These are phyloP conservation scores for Pythium scleroteichum DNA, from an alignment of 352 stramenopile genomes.

Conservation along the genomic window DNA sequence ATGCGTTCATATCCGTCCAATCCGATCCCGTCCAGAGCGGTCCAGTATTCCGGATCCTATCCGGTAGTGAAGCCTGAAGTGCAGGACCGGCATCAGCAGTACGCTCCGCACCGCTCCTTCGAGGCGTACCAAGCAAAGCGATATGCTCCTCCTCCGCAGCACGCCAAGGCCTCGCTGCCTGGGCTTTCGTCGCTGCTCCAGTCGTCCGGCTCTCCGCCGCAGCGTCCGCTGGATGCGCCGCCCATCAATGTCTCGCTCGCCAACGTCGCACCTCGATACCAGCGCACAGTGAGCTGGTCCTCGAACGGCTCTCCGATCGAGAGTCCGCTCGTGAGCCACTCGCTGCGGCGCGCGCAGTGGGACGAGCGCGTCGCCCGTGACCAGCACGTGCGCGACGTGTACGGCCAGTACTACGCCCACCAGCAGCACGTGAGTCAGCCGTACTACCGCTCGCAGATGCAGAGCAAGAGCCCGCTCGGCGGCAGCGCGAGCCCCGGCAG, in stretches of 20 bases:
- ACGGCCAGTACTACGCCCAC: slow-evolving; percentile 7
- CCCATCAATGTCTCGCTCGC: not conserved
- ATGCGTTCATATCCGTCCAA: slow-evolving; percentile 6
- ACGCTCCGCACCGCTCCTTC: not conserved
- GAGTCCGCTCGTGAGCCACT: not conserved
- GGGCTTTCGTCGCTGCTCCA: slow-evolving; percentile 19
- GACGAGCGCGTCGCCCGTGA: not conserved
- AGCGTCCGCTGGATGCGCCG: not conserved
- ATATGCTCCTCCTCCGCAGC: too few species aligned
- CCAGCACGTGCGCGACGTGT: not conserved
- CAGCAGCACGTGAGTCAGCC: slow-evolving; percentile 6
- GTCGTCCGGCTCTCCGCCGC: slow-evolving; percentile 5
- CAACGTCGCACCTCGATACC: not conserved
- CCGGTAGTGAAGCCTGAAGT: slow-evolving; percentile 2
- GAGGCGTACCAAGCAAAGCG: slow-evolving; percentile 5
- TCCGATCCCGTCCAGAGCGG: not conserved
- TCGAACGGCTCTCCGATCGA: slow-evolving; percentile 3
- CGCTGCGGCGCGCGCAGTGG: not conserved
- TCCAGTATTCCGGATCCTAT: slow-evolving; percentile 14
- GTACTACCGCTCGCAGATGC: not conserved
- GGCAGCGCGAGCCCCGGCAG: slow-evolving; percentile 7
- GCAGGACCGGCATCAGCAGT: not conserved
- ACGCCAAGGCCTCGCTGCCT: slow-evolving; percentile 5
- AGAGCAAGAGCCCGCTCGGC: not conserved
- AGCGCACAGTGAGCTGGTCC: slow-evolving; percentile 17